These are phyloP conservation scores for Penicillium verrucosum DNA, from an alignment of 2,329 filamentous ascomycete species.

Conservation along the genomic window DNA sequence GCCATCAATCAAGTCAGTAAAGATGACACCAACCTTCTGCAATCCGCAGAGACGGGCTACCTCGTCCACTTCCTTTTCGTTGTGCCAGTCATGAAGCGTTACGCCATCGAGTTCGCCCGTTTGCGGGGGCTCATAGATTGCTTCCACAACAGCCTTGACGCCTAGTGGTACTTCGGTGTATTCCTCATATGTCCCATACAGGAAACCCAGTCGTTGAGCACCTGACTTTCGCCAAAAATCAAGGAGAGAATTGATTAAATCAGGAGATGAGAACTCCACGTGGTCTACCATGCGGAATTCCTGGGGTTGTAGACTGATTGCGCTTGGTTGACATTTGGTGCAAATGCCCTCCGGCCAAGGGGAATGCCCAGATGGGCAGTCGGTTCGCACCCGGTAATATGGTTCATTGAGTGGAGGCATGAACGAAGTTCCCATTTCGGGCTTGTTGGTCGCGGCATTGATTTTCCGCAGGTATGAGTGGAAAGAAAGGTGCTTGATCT, in stretches of 20 bases:
- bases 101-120: conserved; percentile 84
- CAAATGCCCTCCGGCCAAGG: conserved; percentile 96
- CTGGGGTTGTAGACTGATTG: conserved; percentile 92
- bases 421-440: conserved; percentile 87
- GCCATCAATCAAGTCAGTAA: conserved; percentile 84
- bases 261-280: conserved; percentile 86
- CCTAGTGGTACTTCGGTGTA: conserved; percentile 91
- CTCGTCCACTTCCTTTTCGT: conserved; percentile 75
- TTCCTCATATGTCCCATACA: conserved; percentile 87
- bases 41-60: conserved; percentile 80
- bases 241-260: conserved; percentile 83
- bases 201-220: conserved; percentile 77
- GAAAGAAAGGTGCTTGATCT: conserved; percentile 98
- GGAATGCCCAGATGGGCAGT: conserved; percentile 90
- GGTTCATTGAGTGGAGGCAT: conserved; percentile 94
- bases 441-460: conserved; percentile 94
- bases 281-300: conserved; percentile 96
- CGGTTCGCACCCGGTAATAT: conserved; percentile 80
- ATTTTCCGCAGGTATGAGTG: conserved; percentile 92
- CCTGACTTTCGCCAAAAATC: conserved; percentile 89
- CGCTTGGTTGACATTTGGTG: conserved; percentile 95
- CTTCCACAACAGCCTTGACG: conserved; percentile 91
- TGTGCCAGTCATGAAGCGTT: conserved; percentile 78
- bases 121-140: conserved; percentile 95
- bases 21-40: conserved; percentile 87